A percentile compares a stretch with the other conserved stretches of the same genome.
phyloP scores from a whole-genome alignment of 345 rosid genomes.

The Gossypium turneri region DNA sequence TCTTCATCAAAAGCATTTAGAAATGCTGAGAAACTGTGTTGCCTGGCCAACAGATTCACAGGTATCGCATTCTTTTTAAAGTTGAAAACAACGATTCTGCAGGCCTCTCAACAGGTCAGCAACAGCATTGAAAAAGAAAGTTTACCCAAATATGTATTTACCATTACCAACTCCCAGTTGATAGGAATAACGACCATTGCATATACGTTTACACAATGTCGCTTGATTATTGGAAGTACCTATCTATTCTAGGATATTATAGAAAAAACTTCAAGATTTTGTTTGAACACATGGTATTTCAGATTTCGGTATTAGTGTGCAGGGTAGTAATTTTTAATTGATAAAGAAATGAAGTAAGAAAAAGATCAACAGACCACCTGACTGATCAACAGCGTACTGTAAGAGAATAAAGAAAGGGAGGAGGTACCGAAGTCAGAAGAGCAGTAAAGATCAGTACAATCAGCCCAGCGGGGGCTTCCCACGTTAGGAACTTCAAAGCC shows the following conservation, averaged over 20 bases:
- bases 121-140: neutral
- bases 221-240: neutral
- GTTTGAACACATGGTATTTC: neutral
- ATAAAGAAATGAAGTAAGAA: neutral
- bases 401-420: neutral
- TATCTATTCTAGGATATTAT: neutral
- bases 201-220: neutral
- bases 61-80: neutral
- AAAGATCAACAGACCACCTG: neutral
- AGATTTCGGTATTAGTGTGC: neutral
- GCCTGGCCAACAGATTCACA: neutral
- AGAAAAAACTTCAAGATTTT: neutral
- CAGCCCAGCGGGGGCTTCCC: slow-evolving; percentile 62
- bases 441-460: slow-evolving; percentile 51
- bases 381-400: neutral
- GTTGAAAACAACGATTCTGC: neutral
- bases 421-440: slow-evolving; percentile 21
- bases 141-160: neutral
- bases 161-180: neutral
- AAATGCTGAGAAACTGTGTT: neutral
- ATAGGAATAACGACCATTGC: neutral
- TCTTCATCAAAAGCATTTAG: neutral
- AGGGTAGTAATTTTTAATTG: neutral
- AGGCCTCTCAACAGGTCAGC: neutral
- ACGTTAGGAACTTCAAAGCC: slow-evolving; percentile 49